phyloP scores from a whole-genome alignment of 2,329 filamentous ascomycete genomes.

The Didymella keratinophila region DNA sequence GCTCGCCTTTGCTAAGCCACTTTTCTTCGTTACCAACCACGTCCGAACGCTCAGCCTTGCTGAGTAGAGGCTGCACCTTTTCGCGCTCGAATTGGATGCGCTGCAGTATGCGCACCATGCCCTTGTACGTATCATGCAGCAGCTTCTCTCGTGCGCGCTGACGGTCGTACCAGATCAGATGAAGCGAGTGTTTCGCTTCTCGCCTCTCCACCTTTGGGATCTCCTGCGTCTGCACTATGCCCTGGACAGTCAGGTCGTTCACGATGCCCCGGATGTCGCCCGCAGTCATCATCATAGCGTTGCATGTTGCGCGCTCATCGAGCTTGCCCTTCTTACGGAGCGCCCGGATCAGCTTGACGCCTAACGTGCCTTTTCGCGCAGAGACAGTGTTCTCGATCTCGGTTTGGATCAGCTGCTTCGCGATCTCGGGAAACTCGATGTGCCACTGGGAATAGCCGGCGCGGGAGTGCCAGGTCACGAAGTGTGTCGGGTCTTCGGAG shows the following conservation, averaged over 20 bases:
- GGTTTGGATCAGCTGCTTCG: constrained; percentile 73
- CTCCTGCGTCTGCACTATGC: constrained; percentile 91
- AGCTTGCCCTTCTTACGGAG: constrained; percentile 87
- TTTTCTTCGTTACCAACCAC: constrained; percentile 85
- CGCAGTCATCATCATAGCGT: constrained; percentile 82
- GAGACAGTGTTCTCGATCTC: constrained; percentile 86
- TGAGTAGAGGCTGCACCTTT: constrained; percentile 74
- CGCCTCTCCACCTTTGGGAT: constrained; percentile 87
- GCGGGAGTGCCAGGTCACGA: constrained; percentile 72
- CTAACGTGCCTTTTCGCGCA: constrained; percentile 76
- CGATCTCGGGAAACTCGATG: constrained; percentile 79
- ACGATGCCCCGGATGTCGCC: constrained; percentile 85
- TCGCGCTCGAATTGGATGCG: constrained; percentile 78
- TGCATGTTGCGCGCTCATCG: constrained; percentile 89
- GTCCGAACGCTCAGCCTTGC: constrained; percentile 84
- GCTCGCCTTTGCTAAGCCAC: constrained; percentile 77
- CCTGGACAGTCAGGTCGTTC: constrained; percentile 83
- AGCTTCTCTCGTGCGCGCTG: constrained; percentile 74
- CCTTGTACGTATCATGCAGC: constrained; percentile 84
- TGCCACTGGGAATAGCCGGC: constrained; percentile 77
- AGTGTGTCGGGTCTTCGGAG: constrained; percentile 69
- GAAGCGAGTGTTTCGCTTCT: constrained; percentile 82
- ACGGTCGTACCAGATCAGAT: constrained; percentile 89
- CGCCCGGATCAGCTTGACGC: constrained; percentile 84
- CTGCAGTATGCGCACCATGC: constrained; percentile 85